phyloP scores from a whole-genome alignment of 2,329 filamentous ascomycete species.

The Alternaria sp. region DNA sequence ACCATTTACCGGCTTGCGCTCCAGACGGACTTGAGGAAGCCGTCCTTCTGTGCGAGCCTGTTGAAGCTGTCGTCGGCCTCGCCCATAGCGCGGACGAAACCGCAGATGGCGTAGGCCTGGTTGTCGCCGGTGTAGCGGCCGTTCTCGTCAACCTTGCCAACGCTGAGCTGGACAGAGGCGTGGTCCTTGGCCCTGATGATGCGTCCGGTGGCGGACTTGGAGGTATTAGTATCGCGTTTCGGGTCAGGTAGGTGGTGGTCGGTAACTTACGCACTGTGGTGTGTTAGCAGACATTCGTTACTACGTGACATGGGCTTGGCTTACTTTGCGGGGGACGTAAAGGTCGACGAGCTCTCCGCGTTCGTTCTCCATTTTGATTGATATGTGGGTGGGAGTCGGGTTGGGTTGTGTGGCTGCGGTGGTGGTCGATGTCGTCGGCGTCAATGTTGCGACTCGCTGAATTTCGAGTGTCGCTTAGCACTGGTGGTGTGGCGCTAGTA shows the following conservation, averaged over 20 bases:
- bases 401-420: slow-evolving; percentile 32
- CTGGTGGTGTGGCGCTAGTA: slow-evolving; percentile 7
- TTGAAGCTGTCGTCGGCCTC: slow-evolving; percentile 98
- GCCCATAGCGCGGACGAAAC: slow-evolving; percentile 96
- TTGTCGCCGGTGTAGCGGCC: slow-evolving; percentile 96
- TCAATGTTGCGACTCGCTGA: slow-evolving; percentile 17
- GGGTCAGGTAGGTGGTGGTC: slow-evolving; percentile 4
- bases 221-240: slow-evolving; percentile 28
- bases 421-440: slow-evolving; percentile 32
- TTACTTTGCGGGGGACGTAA: slow-evolving; percentile 40
- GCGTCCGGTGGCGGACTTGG: slow-evolving; percentile 65
- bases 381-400: slow-evolving; percentile 35
- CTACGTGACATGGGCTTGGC: background rate
- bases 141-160: slow-evolving; percentile 99
- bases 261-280: slow-evolving; percentile 48
- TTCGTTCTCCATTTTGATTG: slow-evolving; percentile 96
- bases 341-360: slow-evolving; percentile 98
- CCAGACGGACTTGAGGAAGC: slow-evolving; percentile 97
- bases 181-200: slow-evolving; percentile 99
- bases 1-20: slow-evolving; percentile 66
- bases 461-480: slow-evolving; percentile 23
- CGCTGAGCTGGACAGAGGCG: slow-evolving; percentile 94
- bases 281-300: background rate
- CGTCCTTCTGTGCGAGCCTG: slow-evolving; percentile 93
- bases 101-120: slow-evolving; percentile 96